phyloP scores from a whole-genome alignment of 2,329 filamentous ascomycete species.

The Macrophomina pseudophaseolina region DNA sequence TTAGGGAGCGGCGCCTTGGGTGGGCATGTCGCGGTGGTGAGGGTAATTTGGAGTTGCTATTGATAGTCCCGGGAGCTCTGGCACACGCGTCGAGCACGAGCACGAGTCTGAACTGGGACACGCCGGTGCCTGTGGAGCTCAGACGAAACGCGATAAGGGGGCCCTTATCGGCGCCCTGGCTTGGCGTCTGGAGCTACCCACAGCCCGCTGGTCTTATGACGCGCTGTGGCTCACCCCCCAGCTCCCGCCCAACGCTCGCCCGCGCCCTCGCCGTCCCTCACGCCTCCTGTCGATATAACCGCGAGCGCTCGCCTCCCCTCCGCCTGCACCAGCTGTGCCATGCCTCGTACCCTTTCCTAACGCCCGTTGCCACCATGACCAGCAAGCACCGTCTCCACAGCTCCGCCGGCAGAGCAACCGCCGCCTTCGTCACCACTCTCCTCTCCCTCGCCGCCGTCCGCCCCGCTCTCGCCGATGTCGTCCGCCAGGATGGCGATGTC shows the following conservation, averaged over 20 bases:
- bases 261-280: conserved; percentile 4
- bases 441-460: conserved; percentile 60
- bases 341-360: conserved; percentile 32
- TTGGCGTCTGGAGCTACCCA: conserved; percentile 1
- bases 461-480: conserved; percentile 8
- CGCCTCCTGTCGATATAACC: neutral
- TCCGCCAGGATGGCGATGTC: conserved; percentile 17
- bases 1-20: conserved; percentile 17
- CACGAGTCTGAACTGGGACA: conserved; percentile 25
- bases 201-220: conserved; percentile 13
- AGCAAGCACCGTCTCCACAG: conserved; percentile 25
- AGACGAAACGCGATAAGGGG: conserved; percentile 10
- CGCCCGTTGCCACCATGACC: conserved; percentile 30
- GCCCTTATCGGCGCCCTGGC: neutral
- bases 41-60: conserved; percentile 18
- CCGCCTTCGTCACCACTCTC: conserved; percentile 68
- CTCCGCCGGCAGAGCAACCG: conserved; percentile 33
- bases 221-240: conserved; percentile 7
- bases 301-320: neutral
- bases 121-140: conserved; percentile 25
- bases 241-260: conserved; percentile 4
- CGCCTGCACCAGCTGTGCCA: conserved; percentile 34
- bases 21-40: conserved; percentile 15
- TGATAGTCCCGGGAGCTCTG: conserved; percentile 27
- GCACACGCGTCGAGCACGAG: conserved; percentile 28